Evolutionary conservation across 306 rosid species (phyloP).

Genomic region (Quercus parvula): DNA sequence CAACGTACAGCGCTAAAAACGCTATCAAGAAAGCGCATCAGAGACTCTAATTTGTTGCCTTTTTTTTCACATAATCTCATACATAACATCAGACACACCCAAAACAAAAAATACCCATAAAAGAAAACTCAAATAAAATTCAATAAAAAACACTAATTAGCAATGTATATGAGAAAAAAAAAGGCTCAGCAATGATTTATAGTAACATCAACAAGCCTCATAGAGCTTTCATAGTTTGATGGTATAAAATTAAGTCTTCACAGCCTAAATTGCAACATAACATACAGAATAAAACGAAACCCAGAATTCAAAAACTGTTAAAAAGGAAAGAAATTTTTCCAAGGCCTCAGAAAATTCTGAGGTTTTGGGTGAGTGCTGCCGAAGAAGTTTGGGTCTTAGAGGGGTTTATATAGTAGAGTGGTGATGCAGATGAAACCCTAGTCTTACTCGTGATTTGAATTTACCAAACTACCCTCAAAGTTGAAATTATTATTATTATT

Average conservation of each 20-base stretch:
- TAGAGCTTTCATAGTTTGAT: conserved; percentile 91
- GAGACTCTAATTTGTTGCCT: conserved; percentile 99
- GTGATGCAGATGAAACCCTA: conserved; percentile 23
- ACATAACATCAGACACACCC: not conserved
- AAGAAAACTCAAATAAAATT: not conserved
- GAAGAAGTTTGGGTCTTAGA: fast-evolving
- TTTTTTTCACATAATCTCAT: not conserved
- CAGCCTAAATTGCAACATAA: conserved; percentile 24
- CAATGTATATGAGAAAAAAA: not conserved
- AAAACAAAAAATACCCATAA: not conserved
- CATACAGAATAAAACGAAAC: not conserved
- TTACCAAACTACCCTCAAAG: not conserved
- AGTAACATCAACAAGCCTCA: conserved; percentile 67
- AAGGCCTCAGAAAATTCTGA: conserved; percentile 37
- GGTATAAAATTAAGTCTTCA: conserved; percentile 61
- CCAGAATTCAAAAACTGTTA: not conserved
- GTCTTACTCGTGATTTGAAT: not conserved
- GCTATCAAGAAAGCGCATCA: conserved; percentile 51
- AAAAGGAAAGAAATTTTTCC: too few relatives aligned
- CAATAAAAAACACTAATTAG: too few relatives aligned
- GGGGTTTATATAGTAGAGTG: conserved; percentile 31
- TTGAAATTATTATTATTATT: not conserved
- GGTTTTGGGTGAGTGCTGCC: too few relatives aligned
- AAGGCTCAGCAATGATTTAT: conserved; percentile 49
- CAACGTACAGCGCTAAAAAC: conserved; percentile 90